Base-by-base conservation (phyloP, 768 basidiomycete species). In the Auriscalpium vulgare region DNA sequence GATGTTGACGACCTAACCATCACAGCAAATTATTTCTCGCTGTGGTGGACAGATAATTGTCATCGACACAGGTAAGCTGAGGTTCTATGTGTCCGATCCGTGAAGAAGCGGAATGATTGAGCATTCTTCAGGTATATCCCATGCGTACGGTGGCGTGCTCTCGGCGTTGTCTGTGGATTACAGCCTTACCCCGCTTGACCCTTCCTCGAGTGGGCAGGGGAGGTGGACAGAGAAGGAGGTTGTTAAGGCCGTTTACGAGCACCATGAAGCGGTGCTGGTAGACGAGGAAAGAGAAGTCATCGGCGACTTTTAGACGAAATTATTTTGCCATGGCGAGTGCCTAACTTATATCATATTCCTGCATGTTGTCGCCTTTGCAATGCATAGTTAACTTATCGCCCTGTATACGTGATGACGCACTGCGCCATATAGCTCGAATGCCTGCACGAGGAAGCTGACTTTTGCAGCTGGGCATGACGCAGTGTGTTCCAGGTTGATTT, bases 31-130 rank as follows among this genome's bases (percentile, higher is more conserved):
- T 49, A 83, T 88, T 4, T 82, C 88, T 6, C 76, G 94, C 56
- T 99, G 97, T 66, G 77, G 82, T 40, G 94, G 91, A n/a, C 93
- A 89, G 63, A 83, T 97, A 46, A 86, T 98, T 62, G 88, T 98
- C 58, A 97, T 99, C 51, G 95, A 99, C 66, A 98, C 95, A 0
- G 93, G 90, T 85, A 49, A 23, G 5, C 10, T 14, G 40, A 37
- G 50, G 13, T 34, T 56, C 52, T 36, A 13, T 6, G 19, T 34
- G 23, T 21, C 50, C 49, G 51, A 19, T 47, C 35, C 16, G 35
- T 8, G 14, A 13, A 14, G 17, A 53, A 16, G 35, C 37, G 55
- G n/a, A 58, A 57, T 65, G 29, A 64, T 9, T 45, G 37, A 29
- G 29, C 29, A 29, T 29, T 29, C 29, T 29, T 29, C 59, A 88